Evolutionary conservation across 176 grass and related monocot species (phyloP), one percentile per base, ranked within the genome.

Genomic region (Elymus sibiricus): DNA sequence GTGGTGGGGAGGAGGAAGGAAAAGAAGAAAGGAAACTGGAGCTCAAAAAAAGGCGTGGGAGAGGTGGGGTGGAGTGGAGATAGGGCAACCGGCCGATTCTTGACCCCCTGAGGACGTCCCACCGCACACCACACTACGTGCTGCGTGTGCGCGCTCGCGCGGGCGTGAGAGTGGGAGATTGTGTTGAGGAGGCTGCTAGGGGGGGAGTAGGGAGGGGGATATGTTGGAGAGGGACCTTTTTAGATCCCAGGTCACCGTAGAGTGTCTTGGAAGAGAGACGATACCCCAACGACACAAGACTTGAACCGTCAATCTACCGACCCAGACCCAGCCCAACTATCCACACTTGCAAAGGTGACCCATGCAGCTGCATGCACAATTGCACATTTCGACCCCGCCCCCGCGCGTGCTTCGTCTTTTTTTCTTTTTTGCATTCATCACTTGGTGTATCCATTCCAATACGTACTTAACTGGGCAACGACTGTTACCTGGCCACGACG

Each of bases 61-160:
- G 73, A 76, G 35, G 39, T 51, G 47, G 64, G 88, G 78, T 98
- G 94, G 96, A 98, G 96, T 98, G 85, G 92, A 89, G 92, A 89
- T 79, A 84, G 92, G 91, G 93, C 93, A 98, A 98, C 89, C 83
- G 29, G 73, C 73, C 64, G 96, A 92, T 98, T 93, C 91, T 88
- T 74, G 69, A 47, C 92, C 91, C 92, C 91, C 89, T 78, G 69
- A 63, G 62, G 96, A 94, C 92, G 74, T 95, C 83, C 91, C 91
- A 98, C 96, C 96, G 82, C 88, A 93, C 67, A 39, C 81, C 81
- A 73, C 80, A 29, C 29, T 47, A 63, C 68, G 26, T 1, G 10
- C 11, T 77, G 7, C 5, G 35, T 22, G 37, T 22, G 17, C 3
- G 77, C 19, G 51, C 6, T 67, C 25, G 51, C 6, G 25, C 40